Evolutionary conservation across 2,329 filamentous ascomycete species (phyloP), one percentile per base, ranked within the genome.

Genomic region (Diaporthe eres): DNA sequence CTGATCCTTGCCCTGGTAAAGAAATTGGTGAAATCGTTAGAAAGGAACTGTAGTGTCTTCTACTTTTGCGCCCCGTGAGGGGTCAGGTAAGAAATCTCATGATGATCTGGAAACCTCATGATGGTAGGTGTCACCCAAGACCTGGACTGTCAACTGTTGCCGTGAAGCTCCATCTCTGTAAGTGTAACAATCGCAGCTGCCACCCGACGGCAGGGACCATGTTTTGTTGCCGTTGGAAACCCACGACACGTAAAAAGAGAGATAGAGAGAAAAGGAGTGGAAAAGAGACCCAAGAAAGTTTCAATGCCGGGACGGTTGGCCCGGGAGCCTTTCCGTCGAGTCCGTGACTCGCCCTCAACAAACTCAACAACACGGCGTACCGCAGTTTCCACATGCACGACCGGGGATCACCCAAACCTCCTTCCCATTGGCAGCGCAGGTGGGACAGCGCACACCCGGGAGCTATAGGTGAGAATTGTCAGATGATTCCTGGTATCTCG

Each of bases 361-460:
- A 28, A 49, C 55, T 72, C 60, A 83, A 76, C 82, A 82, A 77
- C 82, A 82, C 49, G 86, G 85, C 34, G 87, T 88, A 68, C 88
- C 87, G 81, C 88, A 90, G 78, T 87, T 86, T 44, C 86, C 85
- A 79, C 89, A 90, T 70, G 83, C 83, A 74, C 87, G 85, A 71
- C 89, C 89, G 44, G 88, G 88, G 76, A 90, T 88, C 34, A 90
- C 89, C 89, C 89, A 90, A 58, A 88, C 87, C 79, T 90, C 89
- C 76, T 87, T 84, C 76, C 89, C 89, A 61, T 84, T 82, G 57
- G 82, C 80, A 70, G 85, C 84, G 78, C 89, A 90, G 6, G 85
- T 89, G 65, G 88, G 88, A 80, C 89, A 90, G 78, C 85, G 84
- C 37, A 89, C 87, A 13, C 89, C 89, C 6, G 88, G 86, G 76